Evolutionary conservation across 768 basidiomycete genomes (phyloP).

Genomic region (Floccularia luteovirens): DNA sequence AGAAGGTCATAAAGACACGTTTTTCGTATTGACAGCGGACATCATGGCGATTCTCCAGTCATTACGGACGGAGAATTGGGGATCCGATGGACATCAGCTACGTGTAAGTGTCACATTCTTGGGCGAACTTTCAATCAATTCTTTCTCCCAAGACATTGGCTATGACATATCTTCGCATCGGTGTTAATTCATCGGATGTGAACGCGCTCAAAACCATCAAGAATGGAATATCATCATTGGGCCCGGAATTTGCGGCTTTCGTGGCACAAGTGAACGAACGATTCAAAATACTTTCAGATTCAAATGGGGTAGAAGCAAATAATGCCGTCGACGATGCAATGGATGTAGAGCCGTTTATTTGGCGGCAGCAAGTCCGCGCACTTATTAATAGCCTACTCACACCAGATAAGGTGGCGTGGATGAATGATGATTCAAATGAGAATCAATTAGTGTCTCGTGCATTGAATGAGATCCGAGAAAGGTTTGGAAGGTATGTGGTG

Average conservation of each 20-base stretch:
- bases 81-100: conserved; percentile 18
- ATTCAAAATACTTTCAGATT: neutral
- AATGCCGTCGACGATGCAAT: neutral
- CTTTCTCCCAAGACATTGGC: conserved; percentile 7
- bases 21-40: conserved; percentile 19
- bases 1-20: conserved; percentile 9
- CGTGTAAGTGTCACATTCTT: conserved; percentile 17
- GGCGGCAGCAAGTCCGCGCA: conserved; percentile 24
- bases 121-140: neutral
- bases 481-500: conserved; percentile 36
- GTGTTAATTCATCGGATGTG: conserved; percentile 14
- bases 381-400: conserved; percentile 31
- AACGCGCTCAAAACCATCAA: conserved; percentile 11
- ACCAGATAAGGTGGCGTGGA: conserved; percentile 44
- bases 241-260: conserved; percentile 11
- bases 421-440: conserved; percentile 44
- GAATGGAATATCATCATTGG: conserved; percentile 12
- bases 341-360: conserved; percentile 10
- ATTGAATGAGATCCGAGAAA: conserved; percentile 34
- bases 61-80: conserved; percentile 29
- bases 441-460: conserved; percentile 32
- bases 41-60: conserved; percentile 27
- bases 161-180: conserved; percentile 17
- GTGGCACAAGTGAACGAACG: conserved; percentile 8
- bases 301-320: neutral